Conservation (phyloP, 2,329 filamentous ascomycete species). For the Penicillium aurantiogriseum region DNA sequence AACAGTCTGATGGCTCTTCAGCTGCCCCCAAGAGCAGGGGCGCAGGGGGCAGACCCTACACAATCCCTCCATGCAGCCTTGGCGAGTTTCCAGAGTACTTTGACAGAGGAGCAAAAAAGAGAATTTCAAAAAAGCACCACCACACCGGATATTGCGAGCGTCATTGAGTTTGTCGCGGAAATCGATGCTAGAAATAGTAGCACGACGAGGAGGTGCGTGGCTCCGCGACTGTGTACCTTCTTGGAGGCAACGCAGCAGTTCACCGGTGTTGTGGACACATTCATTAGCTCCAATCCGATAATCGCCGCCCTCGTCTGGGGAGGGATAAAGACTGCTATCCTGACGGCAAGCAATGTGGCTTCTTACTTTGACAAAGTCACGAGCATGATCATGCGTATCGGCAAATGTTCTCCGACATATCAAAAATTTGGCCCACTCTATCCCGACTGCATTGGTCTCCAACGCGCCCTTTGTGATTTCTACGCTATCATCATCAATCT, state of each 20-base stretch:
- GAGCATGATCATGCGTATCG: constrained; percentile 19
- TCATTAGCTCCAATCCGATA: constrained; percentile 17
- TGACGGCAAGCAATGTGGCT: constrained; percentile 2
- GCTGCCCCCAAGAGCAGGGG: background rate
- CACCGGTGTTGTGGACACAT: constrained; percentile 18
- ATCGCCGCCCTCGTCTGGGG: constrained; percentile 10
- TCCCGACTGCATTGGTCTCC: background rate
- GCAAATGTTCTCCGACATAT: constrained; percentile 16
- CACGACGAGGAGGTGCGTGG: constrained; percentile 15
- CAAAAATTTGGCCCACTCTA: constrained; percentile 22
- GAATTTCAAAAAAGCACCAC: background rate
- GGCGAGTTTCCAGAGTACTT: background rate
- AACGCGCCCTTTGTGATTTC: background rate
- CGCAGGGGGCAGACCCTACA: background rate
- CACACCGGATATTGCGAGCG: background rate
- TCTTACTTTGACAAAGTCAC: constrained; percentile 11
- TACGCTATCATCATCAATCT: background rate
- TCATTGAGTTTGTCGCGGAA: constrained; percentile 13
- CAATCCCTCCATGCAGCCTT: background rate
- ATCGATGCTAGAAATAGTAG: constrained; percentile 17
- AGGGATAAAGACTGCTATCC: constrained; percentile 3
- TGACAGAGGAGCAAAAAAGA: background rate
- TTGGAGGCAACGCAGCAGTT: constrained; percentile 23
- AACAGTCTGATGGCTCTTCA: background rate
- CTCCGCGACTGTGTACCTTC: constrained; percentile 20